Evolutionary conservation across 306 rosid genomes (phyloP), one percentile per base, ranked within the genome.

Genomic region (Trichosanthes truncata): DNA sequence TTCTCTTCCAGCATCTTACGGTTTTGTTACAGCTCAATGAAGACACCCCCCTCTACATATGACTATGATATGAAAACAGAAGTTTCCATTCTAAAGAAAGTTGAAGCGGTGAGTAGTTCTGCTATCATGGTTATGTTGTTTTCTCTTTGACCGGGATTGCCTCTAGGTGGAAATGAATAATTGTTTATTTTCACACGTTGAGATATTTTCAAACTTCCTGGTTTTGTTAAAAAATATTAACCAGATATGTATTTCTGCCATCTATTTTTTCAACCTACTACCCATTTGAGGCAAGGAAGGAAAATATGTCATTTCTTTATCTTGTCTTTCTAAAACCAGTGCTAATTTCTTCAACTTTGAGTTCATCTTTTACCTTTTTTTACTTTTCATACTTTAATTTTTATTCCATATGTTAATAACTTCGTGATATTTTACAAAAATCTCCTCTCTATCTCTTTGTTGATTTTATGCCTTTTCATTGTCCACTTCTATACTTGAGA

Each of bases 1-100:
- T 94, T 91, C 86, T 81, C 86, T 45, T 92, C 97, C 67, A 81
- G 88, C 80, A 81, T 94, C 84, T 87, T 94, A 78, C 89, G 95
- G 78, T 92, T 86, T 85, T 59, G 89, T 23, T 92, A 92, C 81
- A 89, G 97, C 87, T 94, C 97, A 76, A 62, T 92, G 93, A 94
- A 81, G 88, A 92, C 97, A 26, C 98, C 98, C 68, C 79, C 21
- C 60, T 88, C 98, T 63, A 89, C 86, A 31, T 94, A 94, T 80
- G 97, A 94, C 84, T 92, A 92, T 86, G 98, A 94, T 80, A 92
- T 94, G 98, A 87, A 86, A 81, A 74, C 88, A 3, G 90, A 87
- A 29, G 41, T 78, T 85, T 88, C 95, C 66, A 91, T 89, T 74
- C 80, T 89, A 87, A 94, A 94, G 91, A 94, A 89, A 92, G 89